Base-by-base conservation (phyloP, 2,329 filamentous ascomycete genomes). In the Plectosphaerella cucumerina region DNA sequence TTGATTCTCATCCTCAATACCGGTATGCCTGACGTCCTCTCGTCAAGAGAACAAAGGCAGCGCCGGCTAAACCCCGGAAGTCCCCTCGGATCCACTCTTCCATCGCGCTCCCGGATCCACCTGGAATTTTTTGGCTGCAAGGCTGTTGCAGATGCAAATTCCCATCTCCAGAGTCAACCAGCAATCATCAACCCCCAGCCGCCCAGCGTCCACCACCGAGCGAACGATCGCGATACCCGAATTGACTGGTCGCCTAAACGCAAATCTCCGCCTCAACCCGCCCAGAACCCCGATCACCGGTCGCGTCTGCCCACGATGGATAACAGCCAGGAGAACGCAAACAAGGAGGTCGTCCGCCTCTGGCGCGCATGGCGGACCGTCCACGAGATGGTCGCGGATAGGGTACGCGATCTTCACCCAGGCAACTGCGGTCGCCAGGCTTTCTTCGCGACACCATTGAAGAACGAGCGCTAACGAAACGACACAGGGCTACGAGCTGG, bases 331-430 rank as follows among this genome's bases (percentile, higher is more conserved):
- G 39, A 18, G n/a, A 20, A 20, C 39, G 18, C 39, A 5, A 77
- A 75, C 58, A 78, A 78, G 66, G 73, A 76, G 69, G 69, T 78
- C 46, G 74, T 80, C 63, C 85, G 89, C 66, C 83, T 97, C 60
- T 99, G 94, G 93, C 89, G 93, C 70, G 90, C 92, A 62, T 95
- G 90, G 84, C 85, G 85, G 71, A 99, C 94, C 9, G 85, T 91
- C 46, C 90, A 96, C 70, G 90, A 99, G 78, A 96, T 99, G 93
- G 87, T 94, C 61, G 78, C 82, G 55, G 94, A 97, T 70, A 77
- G 93, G 69, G 92, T 96, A 82, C 62, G 87, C 62, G 42, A 34
- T 42, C 48, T 31, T n/a, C n/a, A n/a, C n/a, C n/a, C n/a, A 5
- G 26, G 6, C 3, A 2, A 9, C 12, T 8, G 26, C 26, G 26